phyloP scores from a whole-genome alignment of 257 asterid species.

The Nicotiana noctiflora region DNA sequence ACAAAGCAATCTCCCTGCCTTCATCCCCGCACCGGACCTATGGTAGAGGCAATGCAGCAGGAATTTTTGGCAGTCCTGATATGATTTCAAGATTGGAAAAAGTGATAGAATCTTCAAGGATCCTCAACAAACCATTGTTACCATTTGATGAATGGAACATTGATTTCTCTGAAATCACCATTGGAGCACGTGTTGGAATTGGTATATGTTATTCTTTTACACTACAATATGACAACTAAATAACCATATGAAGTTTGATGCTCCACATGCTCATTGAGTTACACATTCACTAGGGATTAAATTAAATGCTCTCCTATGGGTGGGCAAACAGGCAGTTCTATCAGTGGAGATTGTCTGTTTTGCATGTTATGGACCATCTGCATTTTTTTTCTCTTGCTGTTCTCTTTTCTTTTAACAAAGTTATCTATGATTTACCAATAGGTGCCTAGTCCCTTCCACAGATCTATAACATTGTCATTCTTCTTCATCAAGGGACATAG shows the following conservation, averaged over 20 bases:
- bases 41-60: conserved; percentile 35
- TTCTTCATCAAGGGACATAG: not conserved
- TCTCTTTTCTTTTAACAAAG: not conserved
- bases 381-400: not conserved
- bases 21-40: conserved; percentile 74
- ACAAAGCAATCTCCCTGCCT: conserved; percentile 77
- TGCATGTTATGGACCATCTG: not conserved
- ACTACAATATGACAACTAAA: not conserved
- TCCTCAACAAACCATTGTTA: conserved; percentile 63
- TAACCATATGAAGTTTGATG: not conserved
- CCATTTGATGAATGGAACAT: conserved; percentile 87
- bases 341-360: not conserved
- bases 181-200: conserved; percentile 83
- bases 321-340: not conserved
- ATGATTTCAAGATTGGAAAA: conserved; percentile 51
- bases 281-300: not conserved
- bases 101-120: conserved; percentile 67
- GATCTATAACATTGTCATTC: not conserved
- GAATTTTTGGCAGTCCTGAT: conserved; percentile 35
- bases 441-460: not conserved
- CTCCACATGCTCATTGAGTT: conserved; percentile 7
- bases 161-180: conserved; percentile 70
- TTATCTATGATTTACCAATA: not conserved
- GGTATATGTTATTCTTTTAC: conserved; percentile 39
- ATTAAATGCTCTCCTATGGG: not conserved